phyloP scores from a whole-genome alignment of 2,329 filamentous ascomycete species.

The Venturia carpophila region DNA sequence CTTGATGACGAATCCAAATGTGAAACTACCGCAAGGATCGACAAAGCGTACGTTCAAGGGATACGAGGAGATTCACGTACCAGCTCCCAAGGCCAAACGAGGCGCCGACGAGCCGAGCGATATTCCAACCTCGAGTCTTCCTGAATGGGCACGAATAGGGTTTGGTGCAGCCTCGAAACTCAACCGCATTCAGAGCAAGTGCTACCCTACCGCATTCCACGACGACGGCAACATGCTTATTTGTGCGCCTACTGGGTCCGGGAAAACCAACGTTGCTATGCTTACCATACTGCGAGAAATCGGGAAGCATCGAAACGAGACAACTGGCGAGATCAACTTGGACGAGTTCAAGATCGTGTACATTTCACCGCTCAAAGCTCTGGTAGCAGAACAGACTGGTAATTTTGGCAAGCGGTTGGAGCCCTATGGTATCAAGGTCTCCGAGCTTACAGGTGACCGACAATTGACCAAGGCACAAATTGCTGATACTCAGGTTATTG shows the following conservation, averaged over 20 bases:
- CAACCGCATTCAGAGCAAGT: conserved; percentile 93
- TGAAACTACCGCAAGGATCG: conserved; percentile 85
- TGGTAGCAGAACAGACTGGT: conserved; percentile 96
- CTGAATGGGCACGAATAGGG: conserved; percentile 81
- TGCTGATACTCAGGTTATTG: conserved; percentile 92
- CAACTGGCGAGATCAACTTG: conserved; percentile 88
- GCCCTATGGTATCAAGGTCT: conserved; percentile 82
- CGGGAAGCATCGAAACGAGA: conserved; percentile 82
- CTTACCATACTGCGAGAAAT: conserved; percentile 92
- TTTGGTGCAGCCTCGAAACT: conserved; percentile 81
- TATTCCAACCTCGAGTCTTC: conserved; percentile 78
- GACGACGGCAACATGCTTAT: conserved; percentile 97
- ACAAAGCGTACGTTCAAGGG: conserved; percentile 95
- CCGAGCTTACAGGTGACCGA: conserved; percentile 94
- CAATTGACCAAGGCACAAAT: conserved; percentile 99
- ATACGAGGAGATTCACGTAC: conserved; percentile 97
- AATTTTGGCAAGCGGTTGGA: conserved; percentile 91
- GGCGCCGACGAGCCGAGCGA: conserved; percentile 68
- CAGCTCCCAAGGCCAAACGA: conserved; percentile 77
- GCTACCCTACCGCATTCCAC: conserved; percentile 81
- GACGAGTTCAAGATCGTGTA: conserved; percentile 99
- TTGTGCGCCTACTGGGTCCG: conserved; percentile 92
- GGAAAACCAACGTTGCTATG: conserved; percentile 99
- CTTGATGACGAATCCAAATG: conserved; percentile 98
- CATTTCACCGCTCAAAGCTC: conserved; percentile 88